These are phyloP conservation scores for Xanthoparmelia taractica DNA, from an alignment of 495 filamentous ascomycete genomes.

Conservation along the genomic window DNA sequence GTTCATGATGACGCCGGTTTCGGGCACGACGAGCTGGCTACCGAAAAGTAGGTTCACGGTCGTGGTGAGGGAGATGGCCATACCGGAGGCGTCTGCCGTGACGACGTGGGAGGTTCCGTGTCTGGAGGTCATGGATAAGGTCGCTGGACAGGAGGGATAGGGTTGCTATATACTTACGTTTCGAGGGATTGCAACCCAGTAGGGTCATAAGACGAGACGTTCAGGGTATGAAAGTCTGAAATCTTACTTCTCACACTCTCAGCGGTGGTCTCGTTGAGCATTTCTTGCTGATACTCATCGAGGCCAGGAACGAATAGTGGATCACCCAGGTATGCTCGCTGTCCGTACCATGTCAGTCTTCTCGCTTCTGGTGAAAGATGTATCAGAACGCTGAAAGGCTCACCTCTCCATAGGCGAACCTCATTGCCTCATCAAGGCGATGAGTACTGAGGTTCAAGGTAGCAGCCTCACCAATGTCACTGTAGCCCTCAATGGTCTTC, in stretches of 20 bases:
- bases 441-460: conserved; percentile 61
- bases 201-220: conserved; percentile 65
- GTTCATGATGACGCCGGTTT: conserved; percentile 83
- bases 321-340: conserved; percentile 67
- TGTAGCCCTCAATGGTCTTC: conserved; percentile 71
- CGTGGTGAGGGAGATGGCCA: conserved; percentile 66
- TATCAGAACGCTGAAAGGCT: neutral
- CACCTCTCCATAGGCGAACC: conserved; percentile 73
- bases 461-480: conserved; percentile 44
- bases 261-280: conserved; percentile 56
- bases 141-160: neutral
- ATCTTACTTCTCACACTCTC: conserved; percentile 56
- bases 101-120: conserved; percentile 72
- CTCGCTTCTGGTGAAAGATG: neutral
- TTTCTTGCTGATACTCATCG: conserved; percentile 52
- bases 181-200: conserved; percentile 52
- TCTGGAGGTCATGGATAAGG: conserved; percentile 21
- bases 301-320: conserved; percentile 61
- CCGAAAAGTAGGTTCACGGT: conserved; percentile 87
- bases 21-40: conserved; percentile 64
- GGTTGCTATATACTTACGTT: conserved; percentile 34
- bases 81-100: conserved; percentile 57
- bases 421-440: conserved; percentile 75
- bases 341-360: conserved; percentile 4
- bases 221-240: conserved; percentile 57